A percentile compares a stretch with the other conserved stretches of the same genome.
Conservation (phyloP, 768 basidiomycete species). For the Boletus reticuloceps region DNA sequence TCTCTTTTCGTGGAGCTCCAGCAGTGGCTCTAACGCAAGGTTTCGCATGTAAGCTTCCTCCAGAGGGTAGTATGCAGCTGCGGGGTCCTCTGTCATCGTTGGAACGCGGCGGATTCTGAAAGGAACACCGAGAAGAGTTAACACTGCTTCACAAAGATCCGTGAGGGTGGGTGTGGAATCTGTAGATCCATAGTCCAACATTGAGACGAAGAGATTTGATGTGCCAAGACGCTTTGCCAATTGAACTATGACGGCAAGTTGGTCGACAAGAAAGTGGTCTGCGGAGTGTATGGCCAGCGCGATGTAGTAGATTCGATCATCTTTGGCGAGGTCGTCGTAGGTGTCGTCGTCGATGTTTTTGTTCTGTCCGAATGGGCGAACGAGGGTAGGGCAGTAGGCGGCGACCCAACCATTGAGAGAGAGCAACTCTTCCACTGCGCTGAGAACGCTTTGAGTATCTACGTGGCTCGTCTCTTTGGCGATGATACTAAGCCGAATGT, state of each 20-base stretch:
- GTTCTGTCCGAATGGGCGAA: conserved; percentile 93
- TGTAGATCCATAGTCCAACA: conserved; percentile 94
- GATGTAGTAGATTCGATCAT: conserved; percentile 88
- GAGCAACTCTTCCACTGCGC: conserved; percentile 90
- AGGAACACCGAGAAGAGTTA: conserved; percentile 89
- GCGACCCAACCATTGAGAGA: conserved; percentile 98
- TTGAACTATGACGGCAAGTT: conserved; percentile 96
- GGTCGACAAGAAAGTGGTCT: conserved; percentile 98
- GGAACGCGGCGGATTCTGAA: conserved; percentile 92
- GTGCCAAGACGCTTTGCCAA: conserved; percentile 89
- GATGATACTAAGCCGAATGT: conserved; percentile 52
- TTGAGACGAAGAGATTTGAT: conserved; percentile 90
- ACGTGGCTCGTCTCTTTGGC: conserved; percentile 81
- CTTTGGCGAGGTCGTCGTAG: conserved; percentile 84
- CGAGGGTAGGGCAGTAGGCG: conserved; percentile 88
- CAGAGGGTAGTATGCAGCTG: conserved; percentile 89
- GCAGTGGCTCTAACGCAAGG: conserved; percentile 85
- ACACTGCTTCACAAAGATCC: conserved; percentile 92
- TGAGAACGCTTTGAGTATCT: conserved; percentile 87
- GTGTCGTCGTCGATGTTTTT: conserved; percentile 65
- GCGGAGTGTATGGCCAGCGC: conserved; percentile 96
- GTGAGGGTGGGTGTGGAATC: conserved; percentile 94
- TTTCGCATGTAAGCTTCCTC: conserved; percentile 96
- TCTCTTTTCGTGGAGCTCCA: conserved; percentile 74
- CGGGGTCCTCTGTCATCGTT: conserved; percentile 87